Base-by-base conservation (phyloP, 2,329 filamentous ascomycete genomes). In the Talaromyces atroroseus region DNA sequence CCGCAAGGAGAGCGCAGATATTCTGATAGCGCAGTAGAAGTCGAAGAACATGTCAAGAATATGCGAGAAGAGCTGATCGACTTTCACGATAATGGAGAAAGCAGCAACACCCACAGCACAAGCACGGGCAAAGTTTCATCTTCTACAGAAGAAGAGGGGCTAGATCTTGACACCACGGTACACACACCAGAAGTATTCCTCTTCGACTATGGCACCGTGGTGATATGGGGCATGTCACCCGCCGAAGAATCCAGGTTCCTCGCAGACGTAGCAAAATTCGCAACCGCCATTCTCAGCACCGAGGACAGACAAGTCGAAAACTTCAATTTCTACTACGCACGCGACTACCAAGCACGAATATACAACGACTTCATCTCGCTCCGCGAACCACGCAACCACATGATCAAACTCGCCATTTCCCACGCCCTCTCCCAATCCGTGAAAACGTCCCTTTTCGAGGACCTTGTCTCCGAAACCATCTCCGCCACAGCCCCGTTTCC, bases 361-460 rank as follows among this genome's bases (percentile, higher is more conserved):
- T 99, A 99, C 81, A 99, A 99, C 74, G 94, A 99, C 74, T 99
- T 99, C 66, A 99, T 99, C 73, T 94, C 90, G 2, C 75, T 99
- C 59, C 82, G 92, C 49, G 92, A 97, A 66, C 96, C 95, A 74
- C 86, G 86, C 67, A 96, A 95, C 73, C 95, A 97, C 76, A 97
- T 97, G 94, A 95, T 88, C 63, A 97, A 97, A 76, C 79, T 97
- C 38, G 91, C 92, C 56, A 97, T 97, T 68, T 95, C 90, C 16
- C 94, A 99, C 76, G 94, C 94, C 2, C 78, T 99, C 49, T 89
- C 92, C 0, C 94, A 99, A 73, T 95, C 90, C 61, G 94, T 97
- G 68, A 97, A 99, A 84, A 99, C 94, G 1, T 96, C 90, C 4
- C 82, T 97, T 6, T 97, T 97, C 67, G 94, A 99, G 75, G 92